Evolutionary conservation across 2,329 filamentous ascomycete species (phyloP), one percentile per base, ranked within the genome.

Genomic region (Ophiostoma himal-ulmi): DNA sequence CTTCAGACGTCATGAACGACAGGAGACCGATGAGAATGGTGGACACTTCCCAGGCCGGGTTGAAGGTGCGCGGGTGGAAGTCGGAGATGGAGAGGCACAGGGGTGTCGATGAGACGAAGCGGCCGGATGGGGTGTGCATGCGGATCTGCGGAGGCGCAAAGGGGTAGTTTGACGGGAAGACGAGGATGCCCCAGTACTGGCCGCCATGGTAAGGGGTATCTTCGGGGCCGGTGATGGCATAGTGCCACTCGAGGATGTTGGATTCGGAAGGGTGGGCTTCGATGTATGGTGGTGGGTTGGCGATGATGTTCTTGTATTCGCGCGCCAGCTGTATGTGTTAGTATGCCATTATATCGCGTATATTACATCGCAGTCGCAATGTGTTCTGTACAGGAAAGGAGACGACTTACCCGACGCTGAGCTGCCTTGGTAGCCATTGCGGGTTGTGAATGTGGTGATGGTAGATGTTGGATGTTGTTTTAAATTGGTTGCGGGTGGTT

Each of bases 1-100:
- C 95, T 78, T 99, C 94, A 74, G 92, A 93, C 2, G 94, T 98
- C 95, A 99, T 99, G 81, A 99, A 99, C 54, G 91, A 96, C 73
- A 98, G 83, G 37, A 99, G 86, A 11, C 95, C 95, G 70, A 96
- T 96, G 20, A 99, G 83, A 74, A 99, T 99, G 0, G 95, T 99
- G 70, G 91, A 94, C 8, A 99, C 95, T 77, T 97, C 94, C 95
- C 95, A 99, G 0, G 95, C 94, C 1, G 95, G 95, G 79, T 99
- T 99, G 84, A 98, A 99, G 37, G 91, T 94, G 80, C 96, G 96
- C 4, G 95, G 95, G 78, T 99, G 95, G 81, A 98, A 99, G 78
- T 99, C 95, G 76, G 90, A 94, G 77, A 99, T 99, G 77, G 92
- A 96, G 67, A 99, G 89, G 77, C 95, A 99, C 30, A 99, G 88